Evolutionary conservation across 2,329 filamentous ascomycete genomes (phyloP).

Genomic region (Ceratocystiopsis minuta): DNA sequence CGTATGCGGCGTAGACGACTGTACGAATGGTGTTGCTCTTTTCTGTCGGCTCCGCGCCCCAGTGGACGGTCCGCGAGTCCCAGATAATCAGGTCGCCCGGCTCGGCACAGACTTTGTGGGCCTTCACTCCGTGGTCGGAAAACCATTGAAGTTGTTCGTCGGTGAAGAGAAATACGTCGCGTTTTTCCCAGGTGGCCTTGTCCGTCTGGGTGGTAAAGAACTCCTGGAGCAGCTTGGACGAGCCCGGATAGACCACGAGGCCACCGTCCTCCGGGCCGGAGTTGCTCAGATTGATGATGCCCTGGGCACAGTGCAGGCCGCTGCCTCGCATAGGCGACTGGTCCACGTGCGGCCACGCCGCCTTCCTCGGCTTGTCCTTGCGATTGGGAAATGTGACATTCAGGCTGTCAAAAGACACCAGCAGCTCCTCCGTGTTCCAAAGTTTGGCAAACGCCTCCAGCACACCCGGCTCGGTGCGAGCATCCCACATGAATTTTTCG

Average conservation of each 20-base stretch:
- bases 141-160: neutral
- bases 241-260: neutral
- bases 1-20: slow-evolving; percentile 18
- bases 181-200: slow-evolving; percentile 11
- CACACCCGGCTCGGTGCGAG: slow-evolving; percentile 19
- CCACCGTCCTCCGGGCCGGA: slow-evolving; percentile 3
- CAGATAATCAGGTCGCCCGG: slow-evolving; percentile 20
- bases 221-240: slow-evolving; percentile 3
- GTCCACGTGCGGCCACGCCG: slow-evolving; percentile 3
- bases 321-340: neutral
- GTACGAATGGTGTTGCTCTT: slow-evolving; percentile 14
- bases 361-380: neutral
- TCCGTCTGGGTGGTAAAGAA: slow-evolving; percentile 7
- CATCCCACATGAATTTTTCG: slow-evolving; percentile 21
- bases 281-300: slow-evolving; percentile 4
- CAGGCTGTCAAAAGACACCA: slow-evolving; percentile 18
- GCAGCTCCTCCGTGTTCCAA: slow-evolving; percentile 18
- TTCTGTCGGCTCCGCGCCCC: slow-evolving; percentile 16
- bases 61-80: slow-evolving; percentile 19
- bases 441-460: slow-evolving; percentile 19
- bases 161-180: slow-evolving; percentile 1
- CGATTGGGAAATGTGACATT: slow-evolving; percentile 10
- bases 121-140: neutral
- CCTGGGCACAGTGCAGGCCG: slow-evolving; percentile 3
- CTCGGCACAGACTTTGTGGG: slow-evolving; percentile 15